These are phyloP conservation scores for Thalia dealbata DNA, from an alignment of 176 grass and related monocot species.

Conservation along the genomic window DNA sequence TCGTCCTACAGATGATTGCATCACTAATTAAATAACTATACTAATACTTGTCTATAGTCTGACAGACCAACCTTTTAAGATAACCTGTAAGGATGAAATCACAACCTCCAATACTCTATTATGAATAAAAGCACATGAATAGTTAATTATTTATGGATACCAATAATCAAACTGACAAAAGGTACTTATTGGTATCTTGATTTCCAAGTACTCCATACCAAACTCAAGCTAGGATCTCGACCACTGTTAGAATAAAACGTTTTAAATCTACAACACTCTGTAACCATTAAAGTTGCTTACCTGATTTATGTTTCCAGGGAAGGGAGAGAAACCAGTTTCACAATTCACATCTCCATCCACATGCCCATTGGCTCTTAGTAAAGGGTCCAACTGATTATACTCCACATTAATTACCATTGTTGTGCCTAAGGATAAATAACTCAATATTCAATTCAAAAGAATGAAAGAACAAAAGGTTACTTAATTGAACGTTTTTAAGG, in stretches of 20 bases:
- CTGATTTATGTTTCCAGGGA: constrained; percentile 99
- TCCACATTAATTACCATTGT: constrained; percentile 97
- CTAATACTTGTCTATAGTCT: too few species aligned
- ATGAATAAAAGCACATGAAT: neutral
- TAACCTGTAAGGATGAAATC: neutral
- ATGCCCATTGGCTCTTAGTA: constrained; percentile 77
- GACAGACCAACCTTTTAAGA: neutral
- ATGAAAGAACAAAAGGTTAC: too few species aligned
- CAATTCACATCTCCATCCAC: constrained; percentile 80
- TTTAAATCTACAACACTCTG: too few species aligned
- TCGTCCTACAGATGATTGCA: neutral
- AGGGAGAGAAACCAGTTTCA: constrained; percentile 86
- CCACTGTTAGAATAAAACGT: too few species aligned
- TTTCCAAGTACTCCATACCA: too few species aligned
- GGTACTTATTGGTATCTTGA: too few species aligned
- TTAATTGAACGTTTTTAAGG: too few species aligned
- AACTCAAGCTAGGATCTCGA: too few species aligned
- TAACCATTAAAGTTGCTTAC: constrained; percentile 15
- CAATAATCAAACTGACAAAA: too few species aligned
- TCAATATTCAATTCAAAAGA: neutral
- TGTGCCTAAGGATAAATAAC: constrained; percentile 43
- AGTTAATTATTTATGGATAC: too few species aligned
- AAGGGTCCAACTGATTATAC: constrained; percentile 96
- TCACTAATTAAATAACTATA: neutral
- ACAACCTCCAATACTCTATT: neutral